Evolutionary conservation across 352 stramenopile species (phyloP), one percentile per base, ranked within the genome.

Genomic region (Peronosclerospora sorghi): DNA sequence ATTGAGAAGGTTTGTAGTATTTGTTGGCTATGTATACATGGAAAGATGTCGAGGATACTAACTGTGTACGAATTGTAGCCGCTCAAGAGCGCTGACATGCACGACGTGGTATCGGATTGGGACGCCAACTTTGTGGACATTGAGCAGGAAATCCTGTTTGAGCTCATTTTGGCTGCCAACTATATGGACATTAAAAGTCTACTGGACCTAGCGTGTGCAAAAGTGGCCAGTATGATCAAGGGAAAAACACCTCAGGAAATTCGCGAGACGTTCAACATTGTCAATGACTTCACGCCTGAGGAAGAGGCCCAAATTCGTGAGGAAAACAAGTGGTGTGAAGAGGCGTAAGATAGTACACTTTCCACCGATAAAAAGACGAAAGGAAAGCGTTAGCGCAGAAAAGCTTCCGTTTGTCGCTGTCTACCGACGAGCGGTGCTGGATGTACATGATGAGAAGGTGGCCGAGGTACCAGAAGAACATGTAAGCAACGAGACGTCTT

Each of bases 311-410:
- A 98, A 72, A 97, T 99, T 32, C 86, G 96, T 23, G 95, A 99
- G 68, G 96, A 99, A 68, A 99, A 99, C 85, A 99, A 99, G 73
- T 99, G 96, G 96, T 98, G 94, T 58, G 96, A 99, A 76, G 96
- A 99, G 59, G 87, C 93, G 37, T 98, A 96, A 79, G 46, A 20
- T 39, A n/a, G 5, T 14, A 29, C 24, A 48, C n/a, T 4, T 34
- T 8, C 8, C 12, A 18, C 27, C 44, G 28, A 10, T 13, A 30
- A 35, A 32, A 18, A 23, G 0, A 19, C 13, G 32, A 13, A 17
- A 23, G 4, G n/a, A 19, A 32, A 30, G 8, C 6, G 12, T 13
- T 13, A 35, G 30, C 30, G 30, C 15, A n/a, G 9, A 17, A n/a
- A n/a, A n/a, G n/a, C n/a, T n/a, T 35, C 10, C 15, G 9, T 13